Evolutionary conservation across 805 yeast species (phyloP).

Genomic region (Candida sakaeoensis): DNA sequence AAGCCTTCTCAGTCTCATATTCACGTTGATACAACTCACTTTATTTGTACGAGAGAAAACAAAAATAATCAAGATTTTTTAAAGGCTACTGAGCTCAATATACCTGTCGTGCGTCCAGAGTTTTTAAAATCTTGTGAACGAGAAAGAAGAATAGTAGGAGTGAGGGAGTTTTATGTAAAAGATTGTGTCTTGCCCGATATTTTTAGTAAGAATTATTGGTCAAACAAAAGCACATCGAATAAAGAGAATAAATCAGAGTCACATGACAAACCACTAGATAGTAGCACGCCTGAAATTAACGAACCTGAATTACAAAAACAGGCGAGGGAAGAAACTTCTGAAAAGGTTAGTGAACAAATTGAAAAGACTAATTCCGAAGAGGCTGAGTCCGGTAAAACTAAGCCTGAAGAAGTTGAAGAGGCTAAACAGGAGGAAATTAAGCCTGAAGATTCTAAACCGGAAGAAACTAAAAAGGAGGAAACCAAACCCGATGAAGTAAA

Average conservation of each 20-base stretch:
- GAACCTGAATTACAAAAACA: no score
- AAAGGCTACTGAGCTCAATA: constrained; percentile 78
- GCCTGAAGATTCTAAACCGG: constrained; percentile 5
- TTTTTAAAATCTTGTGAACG: constrained; percentile 93
- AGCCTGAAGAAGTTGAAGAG: neutral
- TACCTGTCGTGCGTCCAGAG: constrained; percentile 93
- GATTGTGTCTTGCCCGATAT: constrained; percentile 45
- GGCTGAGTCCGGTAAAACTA: constrained; percentile 3
- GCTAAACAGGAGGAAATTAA: constrained; percentile 4
- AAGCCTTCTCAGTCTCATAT: constrained; percentile 69
- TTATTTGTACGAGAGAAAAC: constrained; percentile 61
- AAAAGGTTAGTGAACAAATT: no score
- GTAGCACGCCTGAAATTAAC: no score
- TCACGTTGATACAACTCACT: constrained; percentile 90
- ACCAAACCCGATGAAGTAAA: constrained; percentile 1
- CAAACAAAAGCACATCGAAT: constrained; percentile 1
- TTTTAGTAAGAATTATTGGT: constrained; percentile 41
- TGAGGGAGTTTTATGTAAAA: constrained; percentile 76
- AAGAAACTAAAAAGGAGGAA: constrained; percentile 4
- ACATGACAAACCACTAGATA: neutral
- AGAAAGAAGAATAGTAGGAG: constrained; percentile 90
- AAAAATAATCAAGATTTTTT: constrained; percentile 66
- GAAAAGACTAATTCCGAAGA: no score
- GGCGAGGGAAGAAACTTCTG: no score
- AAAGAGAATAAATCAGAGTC: neutral